Evolutionary conservation across 2,329 filamentous ascomycete species (phyloP), one percentile per base, ranked within the genome.

Genomic region (Verticillium nonalfalfae): DNA sequence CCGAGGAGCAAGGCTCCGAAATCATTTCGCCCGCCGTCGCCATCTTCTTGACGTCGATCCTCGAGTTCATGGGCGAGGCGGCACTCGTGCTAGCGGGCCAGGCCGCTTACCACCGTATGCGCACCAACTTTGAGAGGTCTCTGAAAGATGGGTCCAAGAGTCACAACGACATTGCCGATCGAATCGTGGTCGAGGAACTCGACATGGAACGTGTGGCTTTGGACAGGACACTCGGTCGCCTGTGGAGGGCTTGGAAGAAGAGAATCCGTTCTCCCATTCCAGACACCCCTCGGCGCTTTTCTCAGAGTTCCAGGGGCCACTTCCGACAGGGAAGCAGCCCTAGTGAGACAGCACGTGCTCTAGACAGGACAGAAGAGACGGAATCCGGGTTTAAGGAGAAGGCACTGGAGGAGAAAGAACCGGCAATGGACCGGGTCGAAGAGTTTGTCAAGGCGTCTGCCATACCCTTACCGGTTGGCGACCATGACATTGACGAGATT

Each of bases 231-330:
- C 79, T 99, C 1, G 95, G 95, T 21, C 84, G 93, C 57, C 80
- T 98, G 54, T 99, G 95, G 95, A 86, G 95, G 68, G 90, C 91
- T 33, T 99, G 95, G 95, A 92, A 95, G 76, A 97, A 97, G 78
- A 86, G 90, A 64, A 82, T 90, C 67, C 85, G 91, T 62, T 81
- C 82, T 7, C 84, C 85, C 0, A 73, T 72, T 38, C 74, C 78
- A 38, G 79, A 82, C 45, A 76, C 79, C 56, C 74, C 79, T 39
- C 77, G 81, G 33, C 78, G 83, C 1, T 81, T 78, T 63, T 83
- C 84, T 1, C 75, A 78, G 56, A 79, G 79, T 57, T 80, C 81
- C 1, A 67, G 75, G 26, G 67, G 68, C 31, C 72, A 77, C 63
- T 61, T 74, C 61, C 73, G 76, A 56, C 73, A 76, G 61, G 69